These are phyloP conservation scores for Boletus sp. DNA, from an alignment of 1,284 basidiomycete species.

Conservation along the genomic window DNA sequence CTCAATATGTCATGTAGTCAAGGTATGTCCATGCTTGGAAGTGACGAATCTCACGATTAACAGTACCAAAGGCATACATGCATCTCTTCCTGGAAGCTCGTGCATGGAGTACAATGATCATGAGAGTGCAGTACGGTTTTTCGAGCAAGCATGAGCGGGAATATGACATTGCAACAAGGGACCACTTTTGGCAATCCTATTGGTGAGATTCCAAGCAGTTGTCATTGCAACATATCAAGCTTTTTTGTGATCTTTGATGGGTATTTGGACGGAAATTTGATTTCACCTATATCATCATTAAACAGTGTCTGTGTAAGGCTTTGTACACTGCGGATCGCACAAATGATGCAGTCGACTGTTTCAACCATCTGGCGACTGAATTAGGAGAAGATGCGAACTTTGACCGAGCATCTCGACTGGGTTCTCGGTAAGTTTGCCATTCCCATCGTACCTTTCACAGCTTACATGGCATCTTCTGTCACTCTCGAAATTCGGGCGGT, in stretches of 20 bases:
- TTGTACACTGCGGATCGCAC: background rate
- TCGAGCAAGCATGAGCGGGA: background rate
- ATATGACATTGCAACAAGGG: background rate
- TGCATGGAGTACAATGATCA: background rate
- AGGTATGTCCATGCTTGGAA: background rate
- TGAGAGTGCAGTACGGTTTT: background rate
- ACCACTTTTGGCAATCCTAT: background rate
- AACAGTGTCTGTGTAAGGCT: background rate
- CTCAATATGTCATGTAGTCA: background rate
- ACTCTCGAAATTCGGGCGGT: background rate
- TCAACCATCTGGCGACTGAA: background rate
- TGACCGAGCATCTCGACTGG: background rate
- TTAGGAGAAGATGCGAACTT: background rate
- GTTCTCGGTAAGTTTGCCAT: background rate
- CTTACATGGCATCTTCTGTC: background rate
- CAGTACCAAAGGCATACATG: too few relatives aligned
- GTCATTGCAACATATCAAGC: too few relatives aligned
- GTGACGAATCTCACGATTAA: too few relatives aligned
- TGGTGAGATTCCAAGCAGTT: background rate
- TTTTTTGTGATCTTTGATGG: background rate
- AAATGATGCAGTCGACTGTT: background rate
- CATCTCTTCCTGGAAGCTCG: too few relatives aligned
- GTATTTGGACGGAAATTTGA: slow-evolving; percentile 13
- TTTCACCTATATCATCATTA: background rate
- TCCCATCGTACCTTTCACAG: background rate